Conservation (phyloP, 345 rosid species). For the Citrus cavaleriei region DNA sequence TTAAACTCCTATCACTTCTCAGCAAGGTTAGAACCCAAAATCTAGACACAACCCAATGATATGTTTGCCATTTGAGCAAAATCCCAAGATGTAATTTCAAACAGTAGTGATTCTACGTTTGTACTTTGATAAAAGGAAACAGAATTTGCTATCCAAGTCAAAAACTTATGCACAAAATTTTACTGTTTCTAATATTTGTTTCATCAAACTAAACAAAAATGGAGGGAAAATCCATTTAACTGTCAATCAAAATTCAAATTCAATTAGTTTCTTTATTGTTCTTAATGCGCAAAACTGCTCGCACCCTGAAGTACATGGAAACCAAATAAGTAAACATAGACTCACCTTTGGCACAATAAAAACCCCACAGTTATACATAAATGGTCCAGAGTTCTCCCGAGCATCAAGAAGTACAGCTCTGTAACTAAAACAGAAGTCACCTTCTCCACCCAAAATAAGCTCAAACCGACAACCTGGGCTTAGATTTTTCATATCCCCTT, state of each 20-base stretch:
- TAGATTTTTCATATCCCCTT: constrained; percentile 57
- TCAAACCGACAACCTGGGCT: constrained; percentile 53
- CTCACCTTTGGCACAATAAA: constrained; percentile 91
- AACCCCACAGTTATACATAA: constrained; percentile 65
- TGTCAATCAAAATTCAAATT: neutral
- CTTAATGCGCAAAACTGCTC: neutral
- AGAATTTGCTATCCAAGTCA: neutral
- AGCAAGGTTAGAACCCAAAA: neutral
- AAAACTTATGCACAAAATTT: neutral
- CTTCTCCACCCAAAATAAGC: constrained; percentile 56
- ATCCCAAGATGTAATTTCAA: neutral
- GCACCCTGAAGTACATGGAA: neutral
- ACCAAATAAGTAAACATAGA: neutral
- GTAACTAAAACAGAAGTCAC: constrained; percentile 55
- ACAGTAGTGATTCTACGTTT: too few species aligned
- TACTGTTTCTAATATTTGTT: neutral
- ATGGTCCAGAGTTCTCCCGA: constrained; percentile 38
- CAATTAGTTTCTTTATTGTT: neutral
- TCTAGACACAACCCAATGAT: neutral
- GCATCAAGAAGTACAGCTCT: constrained; percentile 82
- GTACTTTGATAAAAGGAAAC: too few species aligned
- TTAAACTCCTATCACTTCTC: neutral
- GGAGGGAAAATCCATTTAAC: neutral
- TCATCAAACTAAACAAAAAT: neutral
- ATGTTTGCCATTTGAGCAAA: neutral